Evolutionary conservation across 2,329 filamentous ascomycete species (phyloP).

Genomic region (Neopestalotiopsis clavispora): DNA sequence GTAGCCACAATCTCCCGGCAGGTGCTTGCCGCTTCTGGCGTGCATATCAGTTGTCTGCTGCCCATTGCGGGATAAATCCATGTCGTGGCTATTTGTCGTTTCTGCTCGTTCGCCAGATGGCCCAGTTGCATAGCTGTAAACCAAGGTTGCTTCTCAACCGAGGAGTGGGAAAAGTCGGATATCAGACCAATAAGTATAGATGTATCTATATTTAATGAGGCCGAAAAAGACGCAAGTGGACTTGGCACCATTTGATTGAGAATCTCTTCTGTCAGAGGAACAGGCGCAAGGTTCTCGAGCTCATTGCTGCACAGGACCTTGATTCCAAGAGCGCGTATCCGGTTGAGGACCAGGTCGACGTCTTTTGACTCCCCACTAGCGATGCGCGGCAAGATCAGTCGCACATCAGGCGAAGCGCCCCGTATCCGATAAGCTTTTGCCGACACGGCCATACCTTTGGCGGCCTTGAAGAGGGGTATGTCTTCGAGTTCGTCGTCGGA

Average conservation of each 20-base stretch:
- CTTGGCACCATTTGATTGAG: constrained; percentile 34
- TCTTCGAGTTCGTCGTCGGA: constrained; percentile 28
- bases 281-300: constrained; percentile 22
- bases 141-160: constrained; percentile 40
- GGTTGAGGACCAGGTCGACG: constrained; percentile 32
- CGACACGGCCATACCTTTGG: constrained; percentile 27
- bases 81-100: constrained; percentile 61
- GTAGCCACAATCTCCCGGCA: constrained; percentile 69
- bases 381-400: constrained; percentile 35
- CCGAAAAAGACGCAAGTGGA: constrained; percentile 29
- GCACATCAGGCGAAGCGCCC: constrained; percentile 25
- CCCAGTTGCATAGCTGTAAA: constrained; percentile 63
- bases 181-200: constrained; percentile 75
- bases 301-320: constrained; percentile 28
- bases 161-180: constrained; percentile 71
- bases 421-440: constrained; percentile 34
- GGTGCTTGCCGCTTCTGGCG: constrained; percentile 65
- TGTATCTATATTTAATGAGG: constrained; percentile 63
- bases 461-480: constrained; percentile 36
- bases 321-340: constrained; percentile 32
- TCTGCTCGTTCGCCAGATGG: constrained; percentile 69
- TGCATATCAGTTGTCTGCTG: constrained; percentile 65
- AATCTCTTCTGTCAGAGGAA: constrained; percentile 25
- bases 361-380: constrained; percentile 29
- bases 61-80: constrained; percentile 66